Evolutionary conservation across 805 yeast species (phyloP).

Genomic region (Candida succiphila): DNA sequence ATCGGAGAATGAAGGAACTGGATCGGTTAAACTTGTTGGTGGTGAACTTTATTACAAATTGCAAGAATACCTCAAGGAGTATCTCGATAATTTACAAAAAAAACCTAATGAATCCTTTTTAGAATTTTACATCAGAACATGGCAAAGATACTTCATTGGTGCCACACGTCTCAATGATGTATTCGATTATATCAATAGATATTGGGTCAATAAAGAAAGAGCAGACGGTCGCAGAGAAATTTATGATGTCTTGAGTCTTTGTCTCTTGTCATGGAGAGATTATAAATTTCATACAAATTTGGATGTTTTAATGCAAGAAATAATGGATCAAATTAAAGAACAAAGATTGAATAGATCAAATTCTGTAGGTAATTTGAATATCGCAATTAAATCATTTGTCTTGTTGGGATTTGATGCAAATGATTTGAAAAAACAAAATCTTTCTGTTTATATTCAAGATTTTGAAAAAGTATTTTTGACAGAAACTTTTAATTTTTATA

Average conservation of each 20-base stretch:
- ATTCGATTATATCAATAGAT: slow-evolving; percentile 90
- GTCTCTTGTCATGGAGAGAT: slow-evolving; percentile 81
- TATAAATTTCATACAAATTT: slow-evolving; percentile 66
- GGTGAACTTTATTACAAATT: slow-evolving; percentile 78
- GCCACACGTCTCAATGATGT: slow-evolving; percentile 89
- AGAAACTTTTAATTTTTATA: slow-evolving; percentile 57
- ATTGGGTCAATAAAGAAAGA: slow-evolving; percentile 96
- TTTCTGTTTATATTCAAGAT: slow-evolving; percentile 68
- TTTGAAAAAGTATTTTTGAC: slow-evolving; percentile 74
- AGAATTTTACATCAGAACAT: slow-evolving; percentile 74
- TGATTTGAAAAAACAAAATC: slow-evolving; percentile 77
- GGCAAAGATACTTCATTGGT: slow-evolving; percentile 87
- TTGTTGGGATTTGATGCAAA: slow-evolving; percentile 83
- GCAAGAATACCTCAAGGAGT: slow-evolving; percentile 52
- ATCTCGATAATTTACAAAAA: slow-evolving; percentile 40
- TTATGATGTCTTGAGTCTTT: slow-evolving; percentile 83
- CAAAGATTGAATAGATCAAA: slow-evolving; percentile 76
- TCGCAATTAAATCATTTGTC: slow-evolving; percentile 80
- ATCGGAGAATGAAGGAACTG: slow-evolving; percentile 14
- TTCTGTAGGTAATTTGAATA: slow-evolving; percentile 53
- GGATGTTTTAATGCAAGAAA: slow-evolving; percentile 51
- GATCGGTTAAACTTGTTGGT: slow-evolving; percentile 51
- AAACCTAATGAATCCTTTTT: slow-evolving; percentile 58
- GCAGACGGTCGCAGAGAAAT: slow-evolving; percentile 86
- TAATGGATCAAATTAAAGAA: slow-evolving; percentile 62